These are phyloP conservation scores for Oehlia diaphana DNA, from an alignment of 192 early-diverging fungal species.

Conservation along the genomic window DNA sequence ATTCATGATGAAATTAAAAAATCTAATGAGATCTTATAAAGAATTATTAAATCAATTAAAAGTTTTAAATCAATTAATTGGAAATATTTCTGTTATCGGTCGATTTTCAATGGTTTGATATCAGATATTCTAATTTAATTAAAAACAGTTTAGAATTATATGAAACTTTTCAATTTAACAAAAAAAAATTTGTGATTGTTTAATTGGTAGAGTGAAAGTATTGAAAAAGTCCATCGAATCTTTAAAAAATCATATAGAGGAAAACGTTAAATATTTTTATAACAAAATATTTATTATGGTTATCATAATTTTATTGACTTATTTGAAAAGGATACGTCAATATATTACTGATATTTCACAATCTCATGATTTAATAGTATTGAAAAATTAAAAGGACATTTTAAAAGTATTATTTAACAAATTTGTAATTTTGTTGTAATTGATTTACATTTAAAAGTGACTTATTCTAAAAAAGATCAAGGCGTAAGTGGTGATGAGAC, in stretches of 20 bases:
- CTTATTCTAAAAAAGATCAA: constrained; percentile 14
- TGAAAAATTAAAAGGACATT: not conserved
- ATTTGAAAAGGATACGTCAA: not conserved
- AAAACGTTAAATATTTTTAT: not conserved
- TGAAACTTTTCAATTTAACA: too few relatives aligned
- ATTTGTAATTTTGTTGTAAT: too few relatives aligned
- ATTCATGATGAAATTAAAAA: too few relatives aligned
- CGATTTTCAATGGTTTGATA: not conserved
- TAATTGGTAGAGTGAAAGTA: too few relatives aligned
- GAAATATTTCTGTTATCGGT: not conserved
- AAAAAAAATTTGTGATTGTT: too few relatives aligned
- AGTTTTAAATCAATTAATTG: too few relatives aligned
- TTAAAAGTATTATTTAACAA: not conserved
- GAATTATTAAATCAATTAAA: too few relatives aligned
- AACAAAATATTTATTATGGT: not conserved
- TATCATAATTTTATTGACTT: not conserved
- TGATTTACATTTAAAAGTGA: not conserved
- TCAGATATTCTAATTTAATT: not conserved
- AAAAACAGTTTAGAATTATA: too few relatives aligned
- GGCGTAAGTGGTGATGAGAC: not conserved
- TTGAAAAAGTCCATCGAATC: too few relatives aligned
- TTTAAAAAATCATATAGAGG: not conserved
- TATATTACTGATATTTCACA: not conserved
- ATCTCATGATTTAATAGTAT: not conserved
- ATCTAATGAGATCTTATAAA: too few relatives aligned